phyloP scores from a whole-genome alignment of 1,139 yeast genomes.

The Scheffersomyces stambukii region DNA sequence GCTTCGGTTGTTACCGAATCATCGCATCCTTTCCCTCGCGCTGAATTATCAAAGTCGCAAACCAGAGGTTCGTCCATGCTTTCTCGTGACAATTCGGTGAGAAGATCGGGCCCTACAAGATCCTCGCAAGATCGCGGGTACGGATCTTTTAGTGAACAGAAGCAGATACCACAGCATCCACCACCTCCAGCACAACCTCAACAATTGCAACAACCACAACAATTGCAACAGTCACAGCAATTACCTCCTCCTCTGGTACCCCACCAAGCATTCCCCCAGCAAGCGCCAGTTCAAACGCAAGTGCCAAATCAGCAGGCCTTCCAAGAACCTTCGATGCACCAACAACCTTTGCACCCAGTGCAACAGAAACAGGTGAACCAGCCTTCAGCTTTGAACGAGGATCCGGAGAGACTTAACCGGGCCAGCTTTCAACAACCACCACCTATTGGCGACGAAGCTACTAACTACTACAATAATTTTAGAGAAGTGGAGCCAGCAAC shows the following conservation, averaged over 20 bases:
- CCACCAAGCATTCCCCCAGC: too few relatives aligned
- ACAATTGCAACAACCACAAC: slow-evolving; percentile 1
- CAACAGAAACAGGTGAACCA: slow-evolving; percentile 2
- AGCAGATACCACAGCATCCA: too few relatives aligned
- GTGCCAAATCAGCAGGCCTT: too few relatives aligned
- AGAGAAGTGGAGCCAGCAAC: too few relatives aligned
- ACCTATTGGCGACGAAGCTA: too few relatives aligned
- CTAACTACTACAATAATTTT: too few relatives aligned
- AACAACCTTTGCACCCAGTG: background rate
- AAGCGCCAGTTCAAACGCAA: too few relatives aligned
- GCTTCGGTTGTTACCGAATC: slow-evolving; percentile 26
- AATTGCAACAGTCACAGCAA: slow-evolving; percentile 1
- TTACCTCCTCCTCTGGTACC: background rate
- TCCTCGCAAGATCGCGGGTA: too few relatives aligned
- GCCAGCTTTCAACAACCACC: too few relatives aligned
- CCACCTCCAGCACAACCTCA: slow-evolving; percentile 1
- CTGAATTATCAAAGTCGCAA: too few relatives aligned
- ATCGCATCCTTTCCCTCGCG: slow-evolving; percentile 13
- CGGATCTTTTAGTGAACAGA: too few relatives aligned
- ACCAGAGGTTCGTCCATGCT: slow-evolving; percentile 8
- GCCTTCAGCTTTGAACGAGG: slow-evolving; percentile 2
- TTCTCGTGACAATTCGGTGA: slow-evolving; percentile 8
- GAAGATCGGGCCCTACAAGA: slow-evolving; percentile 10
- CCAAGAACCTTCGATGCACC: background rate
- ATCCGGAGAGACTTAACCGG: background rate